These are phyloP conservation scores for Botrytis porri DNA, from an alignment of 2,329 filamentous ascomycete genomes.

Conservation along the genomic window DNA sequence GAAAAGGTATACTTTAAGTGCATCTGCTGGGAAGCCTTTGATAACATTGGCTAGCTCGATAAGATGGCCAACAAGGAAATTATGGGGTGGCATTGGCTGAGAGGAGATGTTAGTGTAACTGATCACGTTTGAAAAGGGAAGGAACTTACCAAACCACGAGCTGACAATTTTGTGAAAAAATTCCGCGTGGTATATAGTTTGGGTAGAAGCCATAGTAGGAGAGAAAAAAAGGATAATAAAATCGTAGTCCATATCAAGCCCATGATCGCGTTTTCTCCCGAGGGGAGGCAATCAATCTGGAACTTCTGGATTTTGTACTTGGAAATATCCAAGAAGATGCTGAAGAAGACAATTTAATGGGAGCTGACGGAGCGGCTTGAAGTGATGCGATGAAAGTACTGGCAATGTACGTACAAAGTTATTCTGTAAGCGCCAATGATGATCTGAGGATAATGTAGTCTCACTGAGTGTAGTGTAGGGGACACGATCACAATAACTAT, in stretches of 20 bases:
- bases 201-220: background rate
- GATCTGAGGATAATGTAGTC: background rate
- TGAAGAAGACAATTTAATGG: background rate
- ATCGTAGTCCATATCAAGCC: background rate
- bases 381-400: background rate
- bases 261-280: background rate
- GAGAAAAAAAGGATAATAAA: background rate
- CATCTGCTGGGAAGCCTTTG: constrained; percentile 22
- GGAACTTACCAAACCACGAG: constrained; percentile 6
- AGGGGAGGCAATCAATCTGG: background rate
- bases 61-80: constrained; percentile 23
- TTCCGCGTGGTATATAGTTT: background rate
- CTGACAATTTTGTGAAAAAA: background rate
- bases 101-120: background rate
- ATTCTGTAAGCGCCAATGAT: background rate
- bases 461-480: background rate
- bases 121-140: background rate
- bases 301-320: background rate
- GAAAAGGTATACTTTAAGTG: constrained; percentile 24
- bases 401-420: background rate
- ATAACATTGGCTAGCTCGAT: constrained; percentile 20
- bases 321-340: background rate
- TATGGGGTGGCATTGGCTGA: constrained; percentile 27
- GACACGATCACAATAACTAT: background rate
- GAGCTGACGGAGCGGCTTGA: background rate